Conservation (phyloP, 1,284 basidiomycete genomes). For the Serendipita sp. region DNA sequence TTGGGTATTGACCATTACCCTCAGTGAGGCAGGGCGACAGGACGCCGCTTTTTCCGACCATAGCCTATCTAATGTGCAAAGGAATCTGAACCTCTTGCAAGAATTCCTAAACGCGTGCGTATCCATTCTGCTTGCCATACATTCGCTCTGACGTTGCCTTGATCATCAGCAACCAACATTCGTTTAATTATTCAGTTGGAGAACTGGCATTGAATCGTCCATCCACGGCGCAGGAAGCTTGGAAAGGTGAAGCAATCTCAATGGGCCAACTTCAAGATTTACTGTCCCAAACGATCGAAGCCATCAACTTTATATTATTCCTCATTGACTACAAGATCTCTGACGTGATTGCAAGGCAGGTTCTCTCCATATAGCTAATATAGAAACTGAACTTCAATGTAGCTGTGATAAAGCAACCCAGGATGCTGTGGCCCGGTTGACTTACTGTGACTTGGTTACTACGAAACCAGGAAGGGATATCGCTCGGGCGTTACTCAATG, state of each 20-base stretch:
- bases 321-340: constrained; percentile 82
- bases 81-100: constrained; percentile 63
- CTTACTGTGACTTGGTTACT: constrained; percentile 76
- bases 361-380: constrained; percentile 12
- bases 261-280: constrained; percentile 60
- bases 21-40: constrained; percentile 32
- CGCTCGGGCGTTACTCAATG: constrained; percentile 81
- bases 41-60: constrained; percentile 48
- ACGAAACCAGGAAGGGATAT: constrained; percentile 68
- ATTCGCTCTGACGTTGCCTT: background rate
- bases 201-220: constrained; percentile 40
- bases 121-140: background rate
- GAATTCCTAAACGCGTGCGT: constrained; percentile 43
- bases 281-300: constrained; percentile 74
- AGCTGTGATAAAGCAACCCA: constrained; percentile 62
- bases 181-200: constrained; percentile 62
- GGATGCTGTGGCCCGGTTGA: constrained; percentile 49
- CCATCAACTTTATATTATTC: constrained; percentile 83
- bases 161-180: constrained; percentile 51
- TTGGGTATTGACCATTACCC: constrained; percentile 12
- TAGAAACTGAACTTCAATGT: constrained; percentile 13
- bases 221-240: constrained; percentile 61
- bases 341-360: constrained; percentile 71
- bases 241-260: constrained; percentile 81
- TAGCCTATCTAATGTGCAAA: constrained; percentile 54